phyloP scores from a whole-genome alignment of 2,329 filamentous ascomycete species.

The Biscogniauxia marginata region DNA sequence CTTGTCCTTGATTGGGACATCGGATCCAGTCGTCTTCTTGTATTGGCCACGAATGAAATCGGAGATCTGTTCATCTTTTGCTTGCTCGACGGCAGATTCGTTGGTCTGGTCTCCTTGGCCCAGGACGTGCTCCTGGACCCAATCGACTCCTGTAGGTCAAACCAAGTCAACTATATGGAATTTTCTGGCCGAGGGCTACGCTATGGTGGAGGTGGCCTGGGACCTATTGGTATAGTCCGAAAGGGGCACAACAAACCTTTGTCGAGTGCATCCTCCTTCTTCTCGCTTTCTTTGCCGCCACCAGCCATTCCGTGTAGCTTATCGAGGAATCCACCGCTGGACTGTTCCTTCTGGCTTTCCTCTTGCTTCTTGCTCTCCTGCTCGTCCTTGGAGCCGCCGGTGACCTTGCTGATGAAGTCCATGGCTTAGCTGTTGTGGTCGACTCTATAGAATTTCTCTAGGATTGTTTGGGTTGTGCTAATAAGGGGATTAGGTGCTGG shows the following conservation, averaged over 20 bases:
- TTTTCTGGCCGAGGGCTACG: too few relatives aligned
- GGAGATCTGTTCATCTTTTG: conserved; percentile 77
- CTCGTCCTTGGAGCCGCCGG: conserved; percentile 34
- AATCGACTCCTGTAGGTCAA: conserved; percentile 64
- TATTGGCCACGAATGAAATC: conserved; percentile 71
- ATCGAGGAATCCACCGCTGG: conserved; percentile 58
- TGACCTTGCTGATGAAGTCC: conserved; percentile 56
- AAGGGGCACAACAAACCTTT: conserved; percentile 56
- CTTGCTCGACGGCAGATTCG: conserved; percentile 73
- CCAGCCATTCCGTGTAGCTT: conserved; percentile 72
- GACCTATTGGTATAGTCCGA: too few relatives aligned
- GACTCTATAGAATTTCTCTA: background rate
- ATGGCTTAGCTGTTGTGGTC: conserved; percentile 34
- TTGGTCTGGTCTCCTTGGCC: conserved; percentile 70
- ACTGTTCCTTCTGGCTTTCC: conserved; percentile 35
- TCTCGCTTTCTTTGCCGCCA: conserved; percentile 71
- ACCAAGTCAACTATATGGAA: too few relatives aligned
- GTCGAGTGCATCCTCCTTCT: conserved; percentile 80
- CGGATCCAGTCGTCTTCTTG: conserved; percentile 65
- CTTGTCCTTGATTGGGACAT: conserved; percentile 71
- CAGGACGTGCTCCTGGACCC: conserved; percentile 73
- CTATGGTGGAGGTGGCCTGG: too few relatives aligned
- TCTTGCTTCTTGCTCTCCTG: conserved; percentile 29
- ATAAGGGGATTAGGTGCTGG: too few relatives aligned
- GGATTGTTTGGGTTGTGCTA: background rate